Evolutionary conservation across 768 basidiomycete species (phyloP).

Genomic region (Thelephora aurantiotincta): DNA sequence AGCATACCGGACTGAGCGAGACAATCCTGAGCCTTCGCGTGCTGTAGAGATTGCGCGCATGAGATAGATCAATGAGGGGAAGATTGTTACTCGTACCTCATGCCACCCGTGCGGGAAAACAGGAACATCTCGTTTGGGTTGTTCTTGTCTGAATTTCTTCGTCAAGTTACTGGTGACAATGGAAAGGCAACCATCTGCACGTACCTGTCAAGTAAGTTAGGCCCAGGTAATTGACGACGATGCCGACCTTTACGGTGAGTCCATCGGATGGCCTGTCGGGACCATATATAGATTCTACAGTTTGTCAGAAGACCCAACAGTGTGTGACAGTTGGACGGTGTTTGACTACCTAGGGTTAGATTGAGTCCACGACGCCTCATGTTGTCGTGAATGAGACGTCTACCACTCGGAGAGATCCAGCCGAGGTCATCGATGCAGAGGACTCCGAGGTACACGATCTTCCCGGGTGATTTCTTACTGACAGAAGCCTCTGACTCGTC

Average conservation of each 20-base stretch:
- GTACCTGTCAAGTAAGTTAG: conserved; percentile 12
- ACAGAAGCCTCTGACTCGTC: no score
- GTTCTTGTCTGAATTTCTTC: no score
- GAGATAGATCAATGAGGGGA: no score
- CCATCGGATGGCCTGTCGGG: conserved; percentile 5
- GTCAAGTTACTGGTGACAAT: conserved; percentile 14
- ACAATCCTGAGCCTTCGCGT: no score
- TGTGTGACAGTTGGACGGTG: conserved; percentile 5
- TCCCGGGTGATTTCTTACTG: no score
- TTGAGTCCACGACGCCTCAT: conserved; percentile 25
- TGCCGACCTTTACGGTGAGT: conserved; percentile 21
- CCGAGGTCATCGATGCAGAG: conserved; percentile 28
- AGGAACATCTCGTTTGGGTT: no score
- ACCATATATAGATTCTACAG: conserved; percentile 18
- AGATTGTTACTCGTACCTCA: no score
- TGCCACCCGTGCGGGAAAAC: no score
- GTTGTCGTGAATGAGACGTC: conserved; percentile 26
- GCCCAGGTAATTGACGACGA: conserved; percentile 20
- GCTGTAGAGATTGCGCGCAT: no score
- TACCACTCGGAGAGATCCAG: conserved; percentile 38
- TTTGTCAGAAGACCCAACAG: conserved; percentile 19
- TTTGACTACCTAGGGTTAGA: conserved; percentile 7
- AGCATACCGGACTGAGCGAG: no score
- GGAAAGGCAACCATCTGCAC: conserved; percentile 26
- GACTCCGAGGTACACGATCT: conserved; percentile 35